These are phyloP conservation scores for Venturia nashicola DNA, from an alignment of 2,329 filamentous ascomycete genomes.

Conservation along the genomic window DNA sequence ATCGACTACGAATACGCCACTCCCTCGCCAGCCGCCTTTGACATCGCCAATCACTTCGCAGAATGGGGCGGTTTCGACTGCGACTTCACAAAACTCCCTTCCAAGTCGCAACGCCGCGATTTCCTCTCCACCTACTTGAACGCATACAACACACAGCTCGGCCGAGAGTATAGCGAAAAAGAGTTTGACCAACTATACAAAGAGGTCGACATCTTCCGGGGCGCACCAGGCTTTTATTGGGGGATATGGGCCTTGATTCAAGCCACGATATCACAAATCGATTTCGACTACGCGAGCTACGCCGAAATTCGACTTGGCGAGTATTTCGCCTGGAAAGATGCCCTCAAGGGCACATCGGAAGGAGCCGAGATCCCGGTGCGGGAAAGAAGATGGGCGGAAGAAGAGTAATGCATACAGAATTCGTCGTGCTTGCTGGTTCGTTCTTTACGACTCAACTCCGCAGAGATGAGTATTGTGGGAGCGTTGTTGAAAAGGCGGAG, in stretches of 20 bases:
- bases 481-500: background rate
- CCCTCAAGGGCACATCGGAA: slow-evolving; percentile 35
- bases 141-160: slow-evolving; percentile 45
- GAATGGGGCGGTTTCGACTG: slow-evolving; percentile 98
- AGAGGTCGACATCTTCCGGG: slow-evolving; percentile 80
- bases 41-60: slow-evolving; percentile 94
- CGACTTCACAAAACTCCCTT: slow-evolving; percentile 75
- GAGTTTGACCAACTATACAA: slow-evolving; percentile 58
- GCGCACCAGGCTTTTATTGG: slow-evolving; percentile 80
- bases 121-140: slow-evolving; percentile 78
- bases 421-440: background rate
- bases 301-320: slow-evolving; percentile 77
- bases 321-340: slow-evolving; percentile 84
- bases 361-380: slow-evolving; percentile 57
- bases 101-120: slow-evolving; percentile 57
- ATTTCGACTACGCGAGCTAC: slow-evolving; percentile 92
- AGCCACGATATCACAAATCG: slow-evolving; percentile 83
- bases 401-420: slow-evolving; percentile 18
- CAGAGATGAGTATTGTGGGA: background rate
- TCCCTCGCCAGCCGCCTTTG: slow-evolving; percentile 87
- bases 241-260: slow-evolving; percentile 96
- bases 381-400: slow-evolving; percentile 68
- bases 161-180: slow-evolving; percentile 21
- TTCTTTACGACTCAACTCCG: background rate
- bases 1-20: slow-evolving; percentile 99